Base-by-base conservation (phyloP, 495 filamentous ascomycete species). In the Talaromyces trachyspermus region DNA sequence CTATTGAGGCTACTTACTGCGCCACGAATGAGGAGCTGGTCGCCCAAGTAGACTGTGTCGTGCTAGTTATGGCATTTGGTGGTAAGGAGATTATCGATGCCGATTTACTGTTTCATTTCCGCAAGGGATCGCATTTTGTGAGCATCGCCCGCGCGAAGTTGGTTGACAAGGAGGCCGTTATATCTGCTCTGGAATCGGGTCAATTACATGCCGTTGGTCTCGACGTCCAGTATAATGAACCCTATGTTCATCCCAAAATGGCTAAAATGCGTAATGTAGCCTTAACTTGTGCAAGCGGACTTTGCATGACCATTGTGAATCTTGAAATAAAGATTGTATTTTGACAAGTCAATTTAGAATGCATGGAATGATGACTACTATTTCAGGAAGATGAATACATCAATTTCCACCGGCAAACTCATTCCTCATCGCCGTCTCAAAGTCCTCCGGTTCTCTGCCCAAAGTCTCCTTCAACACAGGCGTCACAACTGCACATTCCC, bases 81-180 rank as follows among this genome's bases (percentile, higher is more conserved):
- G 84, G 83, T 0, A 55, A 62, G 22, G 75, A 73, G 12, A 46
- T 89, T 25, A 65, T 89, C 26, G 70, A 70, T 11, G 47, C 61
- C 3, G 63, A 68, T 5, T 56, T 66, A 11, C 57, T 89, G 15
- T 43, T 54, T 6, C 63, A 62, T 43, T 70, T 85, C 51, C 79
- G 77, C 53, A 54, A 46, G 1, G 84, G 83, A 0, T 63, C 74
- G 3, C 64, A 83, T 3, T 72, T 89, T 25, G 78, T 88, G 23
- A 88, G 88, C 50, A 79, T 86, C 35, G 84, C 84, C 14, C 70
- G 84, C 20, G 83, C 84, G 5, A 75, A 69, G 23, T 66, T 88
- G 4, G 75, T 88, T 1, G 81, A 88, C 53, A 83, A 88, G 59
- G 75, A 75, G 15, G 84, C 83, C 17, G 59, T 89, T 12, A 69